These are phyloP conservation scores for Picochlorum sp. DNA, from an alignment of 139 green algal genomes.

Conservation along the genomic window DNA sequence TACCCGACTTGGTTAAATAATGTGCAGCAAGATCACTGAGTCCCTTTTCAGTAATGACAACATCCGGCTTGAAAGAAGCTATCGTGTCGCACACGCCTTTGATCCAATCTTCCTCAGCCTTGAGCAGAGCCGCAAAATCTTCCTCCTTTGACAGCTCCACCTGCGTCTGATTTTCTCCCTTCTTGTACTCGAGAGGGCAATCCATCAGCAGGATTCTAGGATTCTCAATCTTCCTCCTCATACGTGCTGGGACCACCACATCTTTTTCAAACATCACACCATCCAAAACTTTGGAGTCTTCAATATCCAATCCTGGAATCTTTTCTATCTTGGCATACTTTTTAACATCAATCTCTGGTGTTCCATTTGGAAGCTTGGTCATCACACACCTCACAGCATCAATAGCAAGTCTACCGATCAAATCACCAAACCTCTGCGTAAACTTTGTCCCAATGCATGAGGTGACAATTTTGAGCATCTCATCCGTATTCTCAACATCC, in stretches of 20 bases:
- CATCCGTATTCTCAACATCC: constrained; percentile 66
- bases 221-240: constrained; percentile 86
- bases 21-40: constrained; percentile 90
- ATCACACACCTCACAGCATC: constrained; percentile 82
- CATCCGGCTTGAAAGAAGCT: constrained; percentile 86
- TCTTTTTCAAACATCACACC: constrained; percentile 99
- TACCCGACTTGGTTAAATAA: constrained; percentile 83
- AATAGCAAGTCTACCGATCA: constrained; percentile 93
- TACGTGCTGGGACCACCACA: constrained; percentile 88
- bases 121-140: constrained; percentile 88
- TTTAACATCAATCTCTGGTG: constrained; percentile 93
- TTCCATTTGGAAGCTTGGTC: constrained; percentile 45
- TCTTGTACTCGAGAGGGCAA: constrained; percentile 99
- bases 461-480: constrained; percentile 94
- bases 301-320: constrained; percentile 78
- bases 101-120: constrained; percentile 95
- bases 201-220: constrained; percentile 95
- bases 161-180: constrained; percentile 97
- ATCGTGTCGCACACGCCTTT: constrained; percentile 71
- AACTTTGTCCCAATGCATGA: constrained; percentile 98
- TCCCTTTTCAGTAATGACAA: constrained; percentile 98
- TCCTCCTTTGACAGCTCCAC: constrained; percentile 96
- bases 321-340: constrained; percentile 98
- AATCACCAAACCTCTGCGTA: constrained; percentile 81
- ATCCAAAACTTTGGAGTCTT: constrained; percentile 75